phyloP scores from a whole-genome alignment of 2,329 filamentous ascomycete genomes.

The Helotiales sp. region DNA sequence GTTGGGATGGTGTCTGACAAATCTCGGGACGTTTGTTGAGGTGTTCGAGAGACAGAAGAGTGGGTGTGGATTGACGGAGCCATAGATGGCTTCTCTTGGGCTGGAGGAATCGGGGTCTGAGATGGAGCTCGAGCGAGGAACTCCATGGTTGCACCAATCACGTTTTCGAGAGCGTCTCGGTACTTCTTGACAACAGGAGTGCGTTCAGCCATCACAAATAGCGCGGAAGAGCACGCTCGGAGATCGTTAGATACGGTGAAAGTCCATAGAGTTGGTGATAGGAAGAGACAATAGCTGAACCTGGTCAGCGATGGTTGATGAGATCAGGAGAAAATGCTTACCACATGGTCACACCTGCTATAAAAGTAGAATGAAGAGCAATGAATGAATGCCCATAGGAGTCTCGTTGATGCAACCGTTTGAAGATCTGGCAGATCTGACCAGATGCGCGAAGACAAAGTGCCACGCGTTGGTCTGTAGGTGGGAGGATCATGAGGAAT shows the following conservation, averaged over 20 bases:
- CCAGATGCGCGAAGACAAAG: conserved; percentile 43
- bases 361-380: conserved; percentile 44
- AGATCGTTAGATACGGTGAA: conserved; percentile 31
- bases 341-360: conserved; percentile 42
- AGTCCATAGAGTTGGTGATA: conserved; percentile 28
- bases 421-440: conserved; percentile 44
- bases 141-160: conserved; percentile 44
- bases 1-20: background rate
- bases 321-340: background rate
- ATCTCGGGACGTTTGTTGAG: conserved; percentile 1
- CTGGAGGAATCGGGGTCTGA: background rate
- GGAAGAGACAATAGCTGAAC: conserved; percentile 28
- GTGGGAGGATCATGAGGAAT: conserved; percentile 46
- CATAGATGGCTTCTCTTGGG: background rate
- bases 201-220: conserved; percentile 48
- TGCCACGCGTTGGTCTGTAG: conserved; percentile 47
- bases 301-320: background rate
- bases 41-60: background rate
- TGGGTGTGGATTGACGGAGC: conserved; percentile 2
- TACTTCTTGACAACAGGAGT: conserved; percentile 45
- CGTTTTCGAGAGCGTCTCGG: conserved; percentile 42
- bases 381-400: conserved; percentile 45
- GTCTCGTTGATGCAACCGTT: conserved; percentile 41
- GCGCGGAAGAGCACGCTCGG: conserved; percentile 43
- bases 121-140: conserved; percentile 23